Base-by-base conservation (phyloP, 139 green algal species). In the Chlamydomonas incerta region DNA sequence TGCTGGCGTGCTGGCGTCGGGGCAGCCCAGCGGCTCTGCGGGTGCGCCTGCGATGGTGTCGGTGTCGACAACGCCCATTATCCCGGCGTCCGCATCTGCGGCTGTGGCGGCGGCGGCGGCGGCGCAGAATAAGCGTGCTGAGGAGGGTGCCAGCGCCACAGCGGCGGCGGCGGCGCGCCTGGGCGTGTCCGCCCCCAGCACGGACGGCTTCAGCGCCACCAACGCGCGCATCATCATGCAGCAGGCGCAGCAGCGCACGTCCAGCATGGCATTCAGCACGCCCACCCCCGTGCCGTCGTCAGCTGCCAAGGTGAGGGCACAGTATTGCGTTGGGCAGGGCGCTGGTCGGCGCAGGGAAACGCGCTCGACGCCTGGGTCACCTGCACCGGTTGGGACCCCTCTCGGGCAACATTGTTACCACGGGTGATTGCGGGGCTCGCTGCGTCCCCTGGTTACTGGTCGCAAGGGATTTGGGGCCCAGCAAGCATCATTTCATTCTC, bases 161-260 rank as follows among this genome's bases (percentile, higher is more conserved):
- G 62, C 37, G 28, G 58, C 70, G 29, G 71, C 70, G 35, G 71
- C 81, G 20, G 81, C 81, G 11, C 41, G 41, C 6, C 41, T 50
- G 41, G 41, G 41, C 41, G 41, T 50, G 41, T 50, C 41, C 41
- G 41, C 41, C 41, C 41, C 41, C 41, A 50, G 41, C 41, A 18
- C 74, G 2, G 80, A 75, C 26, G 80, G 66, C 11, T 85, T 85
- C 67, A 69, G 50, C 50, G 66, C 65, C 29, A 47, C 55, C n/a
- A 85, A 24, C 24, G 80, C 80, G 3, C 80, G 80, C 31, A 77
- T 85, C 26, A 85, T 85, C 66, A 75, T 85, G 57, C 83, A 88
- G 83, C 83, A 81, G 72, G 57, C 65, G 63, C 82, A 88, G 72
- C 41, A 50, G 63, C 52, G 31, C 37, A 0, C 41, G 6, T 50